Evolutionary conservation across 495 filamentous ascomycete species (phyloP).

Genomic region (Xylaria castorea): DNA sequence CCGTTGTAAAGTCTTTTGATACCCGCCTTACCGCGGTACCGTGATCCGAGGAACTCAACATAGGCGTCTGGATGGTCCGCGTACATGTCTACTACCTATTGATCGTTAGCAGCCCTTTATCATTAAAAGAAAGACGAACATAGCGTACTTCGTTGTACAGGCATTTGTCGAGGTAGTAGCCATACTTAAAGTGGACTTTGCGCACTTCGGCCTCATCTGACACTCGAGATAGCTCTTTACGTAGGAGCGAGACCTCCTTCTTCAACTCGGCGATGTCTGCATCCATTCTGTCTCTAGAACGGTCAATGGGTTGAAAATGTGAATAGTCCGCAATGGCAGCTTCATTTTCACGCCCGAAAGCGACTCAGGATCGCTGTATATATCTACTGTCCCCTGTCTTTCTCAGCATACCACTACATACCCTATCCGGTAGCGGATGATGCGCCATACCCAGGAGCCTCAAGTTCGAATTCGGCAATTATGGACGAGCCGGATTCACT

Average conservation of each 20-base stretch:
- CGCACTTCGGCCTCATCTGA: constrained; percentile 57
- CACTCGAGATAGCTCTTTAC: constrained; percentile 36
- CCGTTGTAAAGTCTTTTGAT: constrained; percentile 60
- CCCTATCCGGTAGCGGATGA: constrained; percentile 1
- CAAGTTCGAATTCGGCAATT: constrained; percentile 11
- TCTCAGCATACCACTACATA: not conserved
- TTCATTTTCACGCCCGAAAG: not conserved
- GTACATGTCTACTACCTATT: constrained; percentile 57
- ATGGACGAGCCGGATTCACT: not conserved
- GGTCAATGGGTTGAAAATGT: not conserved
- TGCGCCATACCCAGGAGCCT: constrained; percentile 7
- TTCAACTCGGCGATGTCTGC: constrained; percentile 36
- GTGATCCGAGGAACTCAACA: constrained; percentile 62
- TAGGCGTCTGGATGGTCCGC: constrained; percentile 61
- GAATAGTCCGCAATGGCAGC: not conserved
- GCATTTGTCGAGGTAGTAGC: constrained; percentile 66
- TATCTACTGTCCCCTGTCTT: constrained; percentile 6
- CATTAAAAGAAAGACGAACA: not conserved
- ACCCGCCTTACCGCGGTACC: constrained; percentile 60
- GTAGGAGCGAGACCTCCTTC: constrained; percentile 39
- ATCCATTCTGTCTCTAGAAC: constrained; percentile 23
- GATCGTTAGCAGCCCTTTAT: not conserved
- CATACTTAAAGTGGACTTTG: constrained; percentile 63
- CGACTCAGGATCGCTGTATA: constrained; percentile 15
- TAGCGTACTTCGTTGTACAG: constrained; percentile 58